Evolutionary conservation across 2,329 filamentous ascomycete species (phyloP), one percentile per base, ranked within the genome.

Genomic region (Pseudogymnoascus sp.): DNA sequence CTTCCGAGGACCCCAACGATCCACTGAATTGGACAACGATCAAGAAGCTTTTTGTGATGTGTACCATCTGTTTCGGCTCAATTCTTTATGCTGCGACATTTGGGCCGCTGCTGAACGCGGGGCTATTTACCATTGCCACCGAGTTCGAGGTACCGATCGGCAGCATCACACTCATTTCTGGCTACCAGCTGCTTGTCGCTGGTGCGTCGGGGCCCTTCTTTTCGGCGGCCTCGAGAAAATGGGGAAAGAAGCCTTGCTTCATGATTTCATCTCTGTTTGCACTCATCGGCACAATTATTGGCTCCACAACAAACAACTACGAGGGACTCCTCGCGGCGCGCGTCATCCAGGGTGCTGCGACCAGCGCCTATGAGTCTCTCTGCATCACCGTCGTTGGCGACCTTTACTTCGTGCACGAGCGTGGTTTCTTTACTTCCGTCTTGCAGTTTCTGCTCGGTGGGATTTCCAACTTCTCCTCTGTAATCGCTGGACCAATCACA

Each of bases 1-100:
- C 80, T 1, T 77, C 74, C 14, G 75, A 78, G 65, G 78, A 77
- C 36, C 79, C 78, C 0, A 80, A 80, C 63, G 79, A 81, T 64
- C 79, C 79, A 2, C 67, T 81, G 18, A 80, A 80, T 63, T 75
- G 74, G 14, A 31, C 29, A 31, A 31, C 29, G 29, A 31, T 31
- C 29, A 31, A 31, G 5, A 31, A 14, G 75, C 29, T 31, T 10
- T 31, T 31, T 31, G 29, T 31, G 29, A 31, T 31, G 29, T 31
- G 29, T 10, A 31, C 29, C 29, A 31, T 31, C 29, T 31, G 29
- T 31, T 31, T 31, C 3, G 29, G 29, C 29, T 31, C 29, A 31
- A 37, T 37, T 11, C 34, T 36, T 7, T 14, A 36, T 11, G 34
- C 34, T 36, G 34, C 34, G 12, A 36, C 34, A 36, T 14, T 36